Percentiles rank a stretch among this genome's conserved stretches.
Evolutionary conservation across 1,284 basidiomycete species (phyloP).

Genomic region (Cryptococcus sp.): DNA sequence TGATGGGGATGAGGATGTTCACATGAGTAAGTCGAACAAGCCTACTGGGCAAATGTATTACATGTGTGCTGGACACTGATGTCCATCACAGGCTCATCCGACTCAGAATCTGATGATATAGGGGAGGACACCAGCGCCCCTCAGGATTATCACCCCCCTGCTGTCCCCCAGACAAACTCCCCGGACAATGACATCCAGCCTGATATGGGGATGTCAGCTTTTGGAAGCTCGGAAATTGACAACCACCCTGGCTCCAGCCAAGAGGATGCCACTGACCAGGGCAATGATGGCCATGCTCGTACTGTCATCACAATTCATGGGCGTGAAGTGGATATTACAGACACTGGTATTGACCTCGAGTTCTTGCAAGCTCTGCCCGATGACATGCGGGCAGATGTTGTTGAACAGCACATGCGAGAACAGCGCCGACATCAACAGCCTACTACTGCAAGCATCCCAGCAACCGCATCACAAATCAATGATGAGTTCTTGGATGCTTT

Average conservation of each 20-base stretch:
- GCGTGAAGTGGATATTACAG: conserved; percentile 93
- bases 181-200: no score
- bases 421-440: conserved; percentile 58
- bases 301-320: conserved; percentile 87
- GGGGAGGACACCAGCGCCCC: conserved; percentile 5
- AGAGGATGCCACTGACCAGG: no score
- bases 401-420: conserved; percentile 95
- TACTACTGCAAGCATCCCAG: conserved; percentile 57
- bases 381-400: conserved; percentile 97
- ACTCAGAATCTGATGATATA: neutral
- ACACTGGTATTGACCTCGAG: conserved; percentile 96
- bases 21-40: conserved; percentile 56
- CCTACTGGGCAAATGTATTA: neutral
- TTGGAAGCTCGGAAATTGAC: no score
- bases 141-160: conserved; percentile 36
- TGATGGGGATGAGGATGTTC: conserved; percentile 65
- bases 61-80: neutral
- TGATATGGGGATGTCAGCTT: no score
- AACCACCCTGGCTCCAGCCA: no score
- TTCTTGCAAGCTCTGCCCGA: conserved; percentile 97
- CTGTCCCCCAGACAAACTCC: conserved; percentile 17
- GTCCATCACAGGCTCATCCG: neutral
- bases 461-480: conserved; percentile 75
- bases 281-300: conserved; percentile 50
- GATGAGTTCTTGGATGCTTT: conserved; percentile 93